These are phyloP conservation scores for Salicornia ramosissima DNA, from an alignment of 148 eudicot species.

Conservation along the genomic window DNA sequence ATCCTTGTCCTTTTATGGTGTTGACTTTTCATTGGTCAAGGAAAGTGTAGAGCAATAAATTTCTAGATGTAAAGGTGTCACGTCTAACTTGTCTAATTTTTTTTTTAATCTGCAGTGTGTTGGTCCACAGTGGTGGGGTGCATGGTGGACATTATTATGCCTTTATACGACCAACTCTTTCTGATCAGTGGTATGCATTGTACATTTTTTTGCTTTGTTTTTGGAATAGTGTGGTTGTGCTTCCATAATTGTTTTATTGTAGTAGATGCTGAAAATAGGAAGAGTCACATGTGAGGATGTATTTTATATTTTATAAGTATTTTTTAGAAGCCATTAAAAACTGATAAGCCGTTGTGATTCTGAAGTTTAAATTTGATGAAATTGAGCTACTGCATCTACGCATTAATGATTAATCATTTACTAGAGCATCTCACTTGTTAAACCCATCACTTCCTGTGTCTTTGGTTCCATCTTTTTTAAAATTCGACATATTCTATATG, in stretches of 20 bases:
- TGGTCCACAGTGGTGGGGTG: slow-evolving; percentile 96
- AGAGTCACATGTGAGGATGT: not conserved
- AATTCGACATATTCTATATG: no score
- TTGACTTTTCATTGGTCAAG: not conserved
- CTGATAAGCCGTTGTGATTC: no score
- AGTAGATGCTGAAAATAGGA: not conserved
- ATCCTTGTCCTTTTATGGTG: not conserved
- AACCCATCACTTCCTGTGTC: no score
- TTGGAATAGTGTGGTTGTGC: not conserved
- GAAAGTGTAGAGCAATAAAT: not conserved
- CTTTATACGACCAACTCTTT: slow-evolving; percentile 77
- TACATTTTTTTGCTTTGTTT: slow-evolving; percentile 3
- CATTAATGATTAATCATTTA: no score
- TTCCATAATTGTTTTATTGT: not conserved
- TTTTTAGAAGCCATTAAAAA: no score
- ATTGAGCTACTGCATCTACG: no score
- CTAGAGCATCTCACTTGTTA: no score
- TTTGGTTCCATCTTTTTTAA: no score
- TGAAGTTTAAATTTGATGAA: no score
- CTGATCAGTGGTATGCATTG: slow-evolving; percentile 75
- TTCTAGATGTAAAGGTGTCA: not conserved
- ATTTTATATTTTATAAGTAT: not conserved
- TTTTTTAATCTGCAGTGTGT: slow-evolving; percentile 61
- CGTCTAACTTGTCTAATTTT: slow-evolving; percentile 9
- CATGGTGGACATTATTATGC: slow-evolving; percentile 98